A percentile compares a stretch with the other conserved stretches of the same genome.
Conservation (phyloP, 352 stramenopile genomes). For the Phytophthora syringae region DNA sequence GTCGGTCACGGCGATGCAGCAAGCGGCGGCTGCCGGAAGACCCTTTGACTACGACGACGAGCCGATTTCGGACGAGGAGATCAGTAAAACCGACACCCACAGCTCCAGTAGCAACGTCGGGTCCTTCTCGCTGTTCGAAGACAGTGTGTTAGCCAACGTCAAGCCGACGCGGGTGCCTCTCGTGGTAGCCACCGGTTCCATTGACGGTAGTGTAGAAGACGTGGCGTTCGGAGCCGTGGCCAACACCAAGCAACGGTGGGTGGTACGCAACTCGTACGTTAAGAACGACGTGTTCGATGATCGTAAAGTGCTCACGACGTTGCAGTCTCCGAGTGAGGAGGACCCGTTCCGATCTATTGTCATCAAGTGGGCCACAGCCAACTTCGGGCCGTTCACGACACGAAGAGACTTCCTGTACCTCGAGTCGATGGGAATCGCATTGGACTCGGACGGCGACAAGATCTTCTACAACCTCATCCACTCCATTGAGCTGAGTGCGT, state of each 20-base stretch:
- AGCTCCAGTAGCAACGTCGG: constrained; percentile 38
- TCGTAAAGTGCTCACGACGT: too few species aligned
- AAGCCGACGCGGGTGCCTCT: constrained; percentile 33
- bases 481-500: constrained; percentile 41
- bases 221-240: constrained; percentile 35
- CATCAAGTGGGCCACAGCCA: constrained; percentile 44
- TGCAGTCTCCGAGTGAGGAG: too few species aligned
- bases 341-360: too few species aligned
- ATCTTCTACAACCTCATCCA: constrained; percentile 55
- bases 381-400: constrained; percentile 35
- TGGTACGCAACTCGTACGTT: constrained; percentile 42
- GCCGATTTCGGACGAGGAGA: constrained; percentile 12
- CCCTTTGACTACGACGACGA: constrained; percentile 28
- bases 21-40: constrained; percentile 19
- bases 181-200: constrained; percentile 33
- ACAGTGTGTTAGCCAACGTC: constrained; percentile 19
- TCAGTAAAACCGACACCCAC: constrained; percentile 25
- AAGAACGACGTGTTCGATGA: too few species aligned
- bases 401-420: constrained; percentile 46
- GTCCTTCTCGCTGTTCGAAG: constrained; percentile 42
- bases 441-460: too few species aligned
- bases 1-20: constrained; percentile 36
- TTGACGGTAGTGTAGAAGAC: constrained; percentile 44
- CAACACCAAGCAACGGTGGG: constrained; percentile 31
- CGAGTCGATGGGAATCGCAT: constrained; percentile 50